phyloP scores from a whole-genome alignment of 768 basidiomycete genomes.

The Kwoniella europaea region DNA sequence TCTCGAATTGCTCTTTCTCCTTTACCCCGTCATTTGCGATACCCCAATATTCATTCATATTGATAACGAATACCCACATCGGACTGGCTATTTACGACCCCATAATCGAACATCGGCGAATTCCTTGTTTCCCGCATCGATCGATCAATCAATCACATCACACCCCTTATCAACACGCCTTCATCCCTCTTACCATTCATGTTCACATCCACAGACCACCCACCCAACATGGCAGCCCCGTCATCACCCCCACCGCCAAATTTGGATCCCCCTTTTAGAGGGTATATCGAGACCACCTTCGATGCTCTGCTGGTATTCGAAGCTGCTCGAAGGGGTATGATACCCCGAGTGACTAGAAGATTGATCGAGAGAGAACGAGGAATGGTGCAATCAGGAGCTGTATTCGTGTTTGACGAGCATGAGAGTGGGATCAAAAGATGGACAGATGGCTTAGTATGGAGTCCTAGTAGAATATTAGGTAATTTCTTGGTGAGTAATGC shows the following conservation, averaged over 20 bases:
- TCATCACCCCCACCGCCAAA: constrained; percentile 34
- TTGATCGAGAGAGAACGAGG: constrained; percentile 89
- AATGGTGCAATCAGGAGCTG: constrained; percentile 90
- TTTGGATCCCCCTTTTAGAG: constrained; percentile 82
- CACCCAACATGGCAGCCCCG: neutral
- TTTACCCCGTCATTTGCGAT: too few species aligned
- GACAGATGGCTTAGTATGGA: constrained; percentile 97
- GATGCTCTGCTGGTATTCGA: constrained; percentile 97
- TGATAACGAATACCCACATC: too few species aligned
- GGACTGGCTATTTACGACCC: neutral
- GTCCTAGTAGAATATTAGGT: constrained; percentile 86
- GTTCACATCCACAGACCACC: neutral
- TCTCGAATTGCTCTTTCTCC: too few species aligned
- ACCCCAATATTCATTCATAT: too few species aligned
- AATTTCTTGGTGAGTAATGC: constrained; percentile 82
- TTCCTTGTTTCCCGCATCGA: neutral
- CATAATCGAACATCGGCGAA: neutral
- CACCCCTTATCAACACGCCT: neutral
- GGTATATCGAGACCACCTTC: constrained; percentile 92
- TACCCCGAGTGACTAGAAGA: constrained; percentile 87
- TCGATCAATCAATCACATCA: neutral
- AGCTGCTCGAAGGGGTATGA: constrained; percentile 84
- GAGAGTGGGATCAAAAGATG: constrained; percentile 97
- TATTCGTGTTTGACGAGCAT: constrained; percentile 97
- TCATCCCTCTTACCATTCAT: neutral